phyloP scores from a whole-genome alignment of 2,329 filamentous ascomycete genomes.

The Ceratocystis alfenasii region DNA sequence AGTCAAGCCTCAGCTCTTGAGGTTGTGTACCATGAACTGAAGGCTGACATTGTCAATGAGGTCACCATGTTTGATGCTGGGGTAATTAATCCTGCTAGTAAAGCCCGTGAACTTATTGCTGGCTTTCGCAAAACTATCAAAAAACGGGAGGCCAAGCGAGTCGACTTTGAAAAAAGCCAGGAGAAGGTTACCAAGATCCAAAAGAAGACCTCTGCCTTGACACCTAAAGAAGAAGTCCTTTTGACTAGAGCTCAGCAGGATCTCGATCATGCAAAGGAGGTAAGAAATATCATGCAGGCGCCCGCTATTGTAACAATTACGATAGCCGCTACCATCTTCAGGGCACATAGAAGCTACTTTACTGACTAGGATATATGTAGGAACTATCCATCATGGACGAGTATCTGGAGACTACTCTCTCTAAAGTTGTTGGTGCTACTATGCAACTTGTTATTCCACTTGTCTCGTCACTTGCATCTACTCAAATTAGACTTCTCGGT shows the following conservation, averaged over 20 bases:
- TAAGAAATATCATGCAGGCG: constrained; percentile 29
- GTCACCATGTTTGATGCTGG: constrained; percentile 56
- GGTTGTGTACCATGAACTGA: constrained; percentile 57
- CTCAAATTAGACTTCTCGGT: constrained; percentile 66
- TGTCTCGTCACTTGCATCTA: constrained; percentile 56
- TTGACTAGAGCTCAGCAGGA: constrained; percentile 62
- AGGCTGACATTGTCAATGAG: constrained; percentile 58
- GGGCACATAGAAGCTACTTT: neutral
- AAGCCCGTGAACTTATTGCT: constrained; percentile 56
- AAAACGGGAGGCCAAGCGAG: constrained; percentile 67
- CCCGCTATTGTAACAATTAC: neutral
- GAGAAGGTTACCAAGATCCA: constrained; percentile 56
- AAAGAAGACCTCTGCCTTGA: constrained; percentile 55
- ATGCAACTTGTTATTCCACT: constrained; percentile 65
- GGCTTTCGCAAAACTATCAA: constrained; percentile 74
- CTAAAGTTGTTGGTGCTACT: constrained; percentile 55
- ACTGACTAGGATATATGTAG: constrained; percentile 29
- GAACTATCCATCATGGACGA: constrained; percentile 66
- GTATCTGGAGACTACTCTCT: constrained; percentile 58
- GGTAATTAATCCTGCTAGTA: constrained; percentile 56
- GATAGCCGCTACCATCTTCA: neutral
- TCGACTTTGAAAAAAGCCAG: constrained; percentile 71
- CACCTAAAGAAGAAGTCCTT: constrained; percentile 59
- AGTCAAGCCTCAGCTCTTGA: constrained; percentile 53
- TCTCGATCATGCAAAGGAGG: constrained; percentile 51